Evolutionary conservation across 805 yeast genomes (phyloP).

Genomic region (Monosporozyma aquatica): DNA sequence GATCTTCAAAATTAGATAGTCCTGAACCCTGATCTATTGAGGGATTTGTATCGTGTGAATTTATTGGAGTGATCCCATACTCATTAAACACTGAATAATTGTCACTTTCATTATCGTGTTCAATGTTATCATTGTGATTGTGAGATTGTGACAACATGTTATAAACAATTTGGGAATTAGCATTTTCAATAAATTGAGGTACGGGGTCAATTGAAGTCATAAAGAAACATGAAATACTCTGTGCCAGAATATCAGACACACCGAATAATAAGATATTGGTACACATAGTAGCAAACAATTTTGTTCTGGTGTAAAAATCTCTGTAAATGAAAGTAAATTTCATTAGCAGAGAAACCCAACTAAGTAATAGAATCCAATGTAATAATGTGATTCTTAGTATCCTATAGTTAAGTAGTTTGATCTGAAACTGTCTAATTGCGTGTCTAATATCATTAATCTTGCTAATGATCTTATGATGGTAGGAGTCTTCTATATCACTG

Average conservation of each 20-base stretch:
- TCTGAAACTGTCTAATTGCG: not conserved
- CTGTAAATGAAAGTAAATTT: constrained; percentile 52
- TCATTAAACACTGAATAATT: constrained; percentile 23
- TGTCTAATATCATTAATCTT: not conserved
- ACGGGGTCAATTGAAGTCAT: constrained; percentile 14
- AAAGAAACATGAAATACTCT: constrained; percentile 42
- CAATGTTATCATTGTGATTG: constrained; percentile 5
- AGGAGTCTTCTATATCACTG: no score
- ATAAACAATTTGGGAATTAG: constrained; percentile 9
- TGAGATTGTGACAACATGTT: constrained; percentile 6
- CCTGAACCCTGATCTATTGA: not conserved
- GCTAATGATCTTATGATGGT: not conserved
- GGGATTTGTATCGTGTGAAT: constrained; percentile 1
- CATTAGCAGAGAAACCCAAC: constrained; percentile 42
- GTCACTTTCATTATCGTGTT: constrained; percentile 18
- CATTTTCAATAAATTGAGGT: constrained; percentile 13
- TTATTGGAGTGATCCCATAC: constrained; percentile 15
- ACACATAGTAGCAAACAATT: constrained; percentile 67
- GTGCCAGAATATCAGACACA: constrained; percentile 87
- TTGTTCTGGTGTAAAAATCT: constrained; percentile 49
- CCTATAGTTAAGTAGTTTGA: constrained; percentile 1
- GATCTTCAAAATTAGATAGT: not conserved
- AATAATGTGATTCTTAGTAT: constrained; percentile 45
- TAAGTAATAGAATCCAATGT: constrained; percentile 43
- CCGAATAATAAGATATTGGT: constrained; percentile 79